Evolutionary conservation across 2,329 filamentous ascomycete species (phyloP), one percentile per base, ranked within the genome.

Genomic region (Penicillium sp.): DNA sequence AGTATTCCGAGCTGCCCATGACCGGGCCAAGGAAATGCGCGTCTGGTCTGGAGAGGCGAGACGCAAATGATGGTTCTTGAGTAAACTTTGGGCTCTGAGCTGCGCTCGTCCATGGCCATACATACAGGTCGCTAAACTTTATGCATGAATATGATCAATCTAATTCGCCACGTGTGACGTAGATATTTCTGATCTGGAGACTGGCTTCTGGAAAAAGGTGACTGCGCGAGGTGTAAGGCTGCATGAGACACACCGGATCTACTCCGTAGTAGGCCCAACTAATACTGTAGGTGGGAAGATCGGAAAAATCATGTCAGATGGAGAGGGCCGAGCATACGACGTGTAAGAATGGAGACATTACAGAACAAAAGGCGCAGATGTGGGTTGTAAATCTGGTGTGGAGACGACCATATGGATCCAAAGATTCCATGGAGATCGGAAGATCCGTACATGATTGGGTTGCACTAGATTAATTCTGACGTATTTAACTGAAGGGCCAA

Each of bases 1-100:
- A 81, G 78, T 93, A 60, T 93, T 93, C 68, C 82, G 88, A 43
- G 84, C 84, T 55, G 86, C 87, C 1, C 90, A 92, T 69, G 88
- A 92, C 60, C 87, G 88, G 14, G 82, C 86, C 2, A 92, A 88
- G 72, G 79, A 83, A 7, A 82, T 84, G 31, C 88, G 86, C 62
- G 82, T 86, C 59, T 92, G 89, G 87, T 83, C 87, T 65, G 86
- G 88, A 31, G 83, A 82, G 61, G 81, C 81, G 13, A 84, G 83
- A 67, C 81, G 75, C 61, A 69, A 70, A 63, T 71, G 58, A 68
- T 51, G 18, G 29, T 31, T 24, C 43, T 45, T 29, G 16, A n/a
- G 24, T 29, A 27, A 22, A 38, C 43, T 49, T 5, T 13, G 36
- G 54, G 55, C 50, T 53, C 13, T 61, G 63, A 69, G 69, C 67